A percentile compares a stretch with the other conserved stretches of the same genome.
Evolutionary conservation across 2,329 filamentous ascomycete species (phyloP).

Genomic region (Penicillium hordei): DNA sequence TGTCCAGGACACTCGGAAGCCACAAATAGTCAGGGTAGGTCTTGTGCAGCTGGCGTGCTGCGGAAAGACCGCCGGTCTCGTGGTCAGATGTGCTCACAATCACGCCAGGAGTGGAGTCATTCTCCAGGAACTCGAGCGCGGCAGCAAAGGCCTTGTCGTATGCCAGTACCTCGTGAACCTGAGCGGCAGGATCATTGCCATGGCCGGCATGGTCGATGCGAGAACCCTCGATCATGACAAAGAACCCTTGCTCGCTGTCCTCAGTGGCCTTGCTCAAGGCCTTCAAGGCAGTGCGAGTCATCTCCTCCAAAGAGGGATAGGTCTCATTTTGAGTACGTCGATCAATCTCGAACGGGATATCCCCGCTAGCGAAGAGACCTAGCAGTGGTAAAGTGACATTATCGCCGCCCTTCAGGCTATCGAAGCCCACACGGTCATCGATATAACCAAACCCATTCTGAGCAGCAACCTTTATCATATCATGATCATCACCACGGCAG

Average conservation of each 20-base stretch:
- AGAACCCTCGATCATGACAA: slow-evolving; percentile 97
- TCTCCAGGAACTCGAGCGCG: slow-evolving; percentile 80
- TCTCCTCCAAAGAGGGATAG: slow-evolving; percentile 89
- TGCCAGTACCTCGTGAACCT: slow-evolving; percentile 89
- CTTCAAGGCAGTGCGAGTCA: slow-evolving; percentile 78
- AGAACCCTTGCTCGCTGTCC: slow-evolving; percentile 88
- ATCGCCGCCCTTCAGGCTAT: slow-evolving; percentile 66
- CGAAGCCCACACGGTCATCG: slow-evolving; percentile 70
- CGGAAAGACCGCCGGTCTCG: slow-evolving; percentile 86
- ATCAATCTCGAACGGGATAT: slow-evolving; percentile 94
- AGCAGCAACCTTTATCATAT: slow-evolving; percentile 71
- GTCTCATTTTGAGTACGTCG: slow-evolving; percentile 72
- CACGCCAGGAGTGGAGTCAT: slow-evolving; percentile 69
- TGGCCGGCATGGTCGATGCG: slow-evolving; percentile 95
- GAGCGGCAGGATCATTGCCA: slow-evolving; percentile 77
- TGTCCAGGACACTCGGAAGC: slow-evolving; percentile 79
- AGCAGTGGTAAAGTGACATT: slow-evolving; percentile 75
- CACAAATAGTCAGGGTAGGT: slow-evolving; percentile 63
- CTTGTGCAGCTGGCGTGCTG: slow-evolving; percentile 67
- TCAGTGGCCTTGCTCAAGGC: slow-evolving; percentile 78
- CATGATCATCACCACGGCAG: slow-evolving; percentile 75
- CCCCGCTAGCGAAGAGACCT: slow-evolving; percentile 76
- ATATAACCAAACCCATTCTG: slow-evolving; percentile 81
- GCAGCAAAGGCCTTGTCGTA: slow-evolving; percentile 84
- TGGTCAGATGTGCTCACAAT: slow-evolving; percentile 92